A percentile compares a stretch with the other conserved stretches of the same genome.
phyloP scores from a whole-genome alignment of 139 green algal genomes.

The Dunaliella primolecta region DNA sequence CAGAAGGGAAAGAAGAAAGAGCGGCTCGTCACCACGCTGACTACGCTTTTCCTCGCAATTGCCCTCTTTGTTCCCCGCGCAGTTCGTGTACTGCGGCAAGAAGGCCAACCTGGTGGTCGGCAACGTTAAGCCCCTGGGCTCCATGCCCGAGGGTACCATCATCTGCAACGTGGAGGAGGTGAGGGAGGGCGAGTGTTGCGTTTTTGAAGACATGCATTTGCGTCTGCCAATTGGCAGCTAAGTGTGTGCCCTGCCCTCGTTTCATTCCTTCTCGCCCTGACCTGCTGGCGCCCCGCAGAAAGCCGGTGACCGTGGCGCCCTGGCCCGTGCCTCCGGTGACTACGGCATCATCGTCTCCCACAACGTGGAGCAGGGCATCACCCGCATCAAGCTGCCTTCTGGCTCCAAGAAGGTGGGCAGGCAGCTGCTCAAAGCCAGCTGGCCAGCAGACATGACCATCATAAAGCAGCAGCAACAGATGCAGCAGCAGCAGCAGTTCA shows the following conservation, averaged over 20 bases:
- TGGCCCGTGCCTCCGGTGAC: slow-evolving; percentile 93
- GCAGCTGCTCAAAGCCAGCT: neutral
- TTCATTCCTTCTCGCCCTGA: too few species aligned
- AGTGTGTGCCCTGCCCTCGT: neutral
- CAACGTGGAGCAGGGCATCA: slow-evolving; percentile 95
- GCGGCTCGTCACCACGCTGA: too few species aligned
- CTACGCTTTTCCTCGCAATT: too few species aligned
- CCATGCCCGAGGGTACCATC: slow-evolving; percentile 98
- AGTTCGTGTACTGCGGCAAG: slow-evolving; percentile 97
- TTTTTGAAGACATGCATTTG: too few species aligned
- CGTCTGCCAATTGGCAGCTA: too few species aligned
- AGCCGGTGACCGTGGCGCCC: slow-evolving; percentile 85
- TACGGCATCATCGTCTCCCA: slow-evolving; percentile 97
- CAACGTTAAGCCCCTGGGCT: slow-evolving; percentile 94
- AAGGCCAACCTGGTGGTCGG: slow-evolving; percentile 93
- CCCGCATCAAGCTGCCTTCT: slow-evolving; percentile 97
- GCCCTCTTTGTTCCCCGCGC: too few species aligned
- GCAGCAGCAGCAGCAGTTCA: too few species aligned
- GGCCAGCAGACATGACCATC: too few species aligned
- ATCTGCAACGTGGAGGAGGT: slow-evolving; percentile 98
- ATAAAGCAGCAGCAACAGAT: too few species aligned
- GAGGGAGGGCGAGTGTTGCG: too few species aligned
- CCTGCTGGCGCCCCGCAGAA: slow-evolving; percentile 69
- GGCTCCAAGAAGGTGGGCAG: slow-evolving; percentile 92
- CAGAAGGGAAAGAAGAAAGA: too few species aligned